A percentile compares a stretch with the other conserved stretches of the same genome.
These are phyloP conservation scores for Cucumis cinereus DNA, from an alignment of 306 rosid species.

Conservation along the genomic window DNA sequence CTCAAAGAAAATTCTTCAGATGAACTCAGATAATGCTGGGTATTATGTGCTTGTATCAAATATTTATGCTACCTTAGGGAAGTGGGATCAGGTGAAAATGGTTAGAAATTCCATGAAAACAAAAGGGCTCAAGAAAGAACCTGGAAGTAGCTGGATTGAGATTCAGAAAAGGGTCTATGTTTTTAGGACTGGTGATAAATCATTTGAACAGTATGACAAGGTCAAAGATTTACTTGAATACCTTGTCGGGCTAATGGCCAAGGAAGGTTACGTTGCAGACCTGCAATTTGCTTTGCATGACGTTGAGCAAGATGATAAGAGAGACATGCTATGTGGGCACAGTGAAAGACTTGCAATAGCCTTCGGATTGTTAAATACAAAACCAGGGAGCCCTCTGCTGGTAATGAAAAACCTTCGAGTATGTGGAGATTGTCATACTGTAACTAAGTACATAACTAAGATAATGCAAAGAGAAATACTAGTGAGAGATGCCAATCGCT, in stretches of 20 bases:
- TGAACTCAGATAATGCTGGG: conserved; percentile 22
- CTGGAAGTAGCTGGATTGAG: conserved; percentile 62
- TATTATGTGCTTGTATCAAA: conserved; percentile 46
- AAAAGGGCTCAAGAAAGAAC: conserved; percentile 45
- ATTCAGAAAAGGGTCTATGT: conserved; percentile 16
- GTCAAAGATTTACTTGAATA: not conserved
- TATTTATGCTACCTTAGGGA: conserved; percentile 43
- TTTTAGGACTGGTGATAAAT: conserved; percentile 21
- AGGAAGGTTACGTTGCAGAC: conserved; percentile 13
- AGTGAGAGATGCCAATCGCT: conserved; percentile 21
- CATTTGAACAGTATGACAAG: conserved; percentile 4
- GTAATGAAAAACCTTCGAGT: conserved; percentile 17
- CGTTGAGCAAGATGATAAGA: conserved; percentile 14
- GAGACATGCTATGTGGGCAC: conserved; percentile 7
- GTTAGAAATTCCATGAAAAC: conserved; percentile 32
- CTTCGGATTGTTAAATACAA: conserved; percentile 15
- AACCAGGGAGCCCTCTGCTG: conserved; percentile 16
- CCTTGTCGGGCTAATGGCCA: conserved; percentile 10
- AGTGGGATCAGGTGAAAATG: conserved; percentile 49
- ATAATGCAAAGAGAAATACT: conserved; percentile 14
- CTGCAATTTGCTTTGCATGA: conserved; percentile 13
- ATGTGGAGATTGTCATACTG: conserved; percentile 18
- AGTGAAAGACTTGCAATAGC: conserved; percentile 16
- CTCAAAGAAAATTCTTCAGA: conserved; percentile 22
- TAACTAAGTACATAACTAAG: conserved; percentile 16